Evolutionary conservation across 2,329 filamentous ascomycete genomes (phyloP), one percentile per base, ranked within the genome.

Genomic region (Ascochyta lentis): DNA sequence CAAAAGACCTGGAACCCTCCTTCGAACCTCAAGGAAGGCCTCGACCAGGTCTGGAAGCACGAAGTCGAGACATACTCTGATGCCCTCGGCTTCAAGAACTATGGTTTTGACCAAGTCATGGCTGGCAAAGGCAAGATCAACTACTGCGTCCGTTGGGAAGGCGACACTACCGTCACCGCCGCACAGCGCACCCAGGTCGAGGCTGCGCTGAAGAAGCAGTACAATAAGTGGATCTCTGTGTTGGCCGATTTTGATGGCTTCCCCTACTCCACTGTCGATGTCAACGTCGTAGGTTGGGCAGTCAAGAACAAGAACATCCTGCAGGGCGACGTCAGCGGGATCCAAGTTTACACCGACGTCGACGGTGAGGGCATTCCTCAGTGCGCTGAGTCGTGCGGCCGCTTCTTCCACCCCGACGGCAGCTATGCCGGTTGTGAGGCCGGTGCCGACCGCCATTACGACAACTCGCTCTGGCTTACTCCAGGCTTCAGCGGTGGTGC

Each of bases 401-500:
- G 78, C 26, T 79, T 79, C 70, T 81, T 80, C 70, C 75, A 81
- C 64, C 75, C 77, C 59, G 66, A 79, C 35, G 66, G 65, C n/a
- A 70, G 80, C 53, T 80, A 81, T 60, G 67, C 64, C 54, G 60
- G 68, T 16, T 81, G 79, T 58, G 59, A 75, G 5, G 74, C 70
- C 13, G 77, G 77, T 22, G 72, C 73, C 1, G 71, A 59, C 27
- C 64, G 71, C 13, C 79, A 80, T 65, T 81, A 81, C 58, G 67
- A 81, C 59, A 69, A 78, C 62, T 78, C 75, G 5, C 74, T 82
- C 41, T 81, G 80, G 80, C 71, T 82, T n/a, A 81, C 79, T 0
- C 77, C 78, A 23, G 79, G 78, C 6, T 72, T 81, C 56, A 19
- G 57, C 3, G 79, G 80, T 26, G 79, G 79, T 53, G 73, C 77